phyloP scores from a whole-genome alignment of 495 filamentous ascomycete genomes.

The Xylaria intraflava region DNA sequence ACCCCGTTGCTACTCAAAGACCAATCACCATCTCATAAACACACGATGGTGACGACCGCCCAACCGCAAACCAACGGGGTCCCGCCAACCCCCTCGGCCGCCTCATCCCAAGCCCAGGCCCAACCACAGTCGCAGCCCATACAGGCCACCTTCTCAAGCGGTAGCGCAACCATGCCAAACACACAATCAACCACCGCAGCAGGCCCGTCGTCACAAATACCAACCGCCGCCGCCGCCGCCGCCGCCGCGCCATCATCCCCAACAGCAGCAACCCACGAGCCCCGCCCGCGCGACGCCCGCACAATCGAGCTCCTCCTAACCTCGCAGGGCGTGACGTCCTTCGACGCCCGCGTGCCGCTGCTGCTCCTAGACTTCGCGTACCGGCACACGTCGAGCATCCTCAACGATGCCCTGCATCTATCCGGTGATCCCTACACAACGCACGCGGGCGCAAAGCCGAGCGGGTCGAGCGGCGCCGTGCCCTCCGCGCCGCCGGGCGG shows the following conservation, averaged over 20 bases:
- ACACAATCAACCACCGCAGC: constrained; percentile 34
- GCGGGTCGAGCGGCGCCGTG: constrained; percentile 36
- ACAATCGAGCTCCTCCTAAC: constrained; percentile 87
- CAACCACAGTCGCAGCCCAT: constrained; percentile 21
- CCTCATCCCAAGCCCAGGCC: constrained; percentile 22
- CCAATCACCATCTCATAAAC: constrained; percentile 4
- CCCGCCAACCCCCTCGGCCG: constrained; percentile 21
- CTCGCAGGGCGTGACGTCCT: constrained; percentile 77
- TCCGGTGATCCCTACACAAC: constrained; percentile 55
- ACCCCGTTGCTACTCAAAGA: neutral
- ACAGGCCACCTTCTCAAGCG: constrained; percentile 26
- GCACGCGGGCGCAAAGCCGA: constrained; percentile 44
- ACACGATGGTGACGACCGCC: constrained; percentile 22
- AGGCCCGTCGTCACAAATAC: constrained; percentile 7
- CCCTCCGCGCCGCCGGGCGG: constrained; percentile 36
- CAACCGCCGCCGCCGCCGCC: constrained; percentile 9
- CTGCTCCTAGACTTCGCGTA: constrained; percentile 97
- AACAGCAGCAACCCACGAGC: constrained; percentile 34
- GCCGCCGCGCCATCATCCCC: constrained; percentile 21
- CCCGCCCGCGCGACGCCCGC: constrained; percentile 83
- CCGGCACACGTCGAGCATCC: constrained; percentile 61
- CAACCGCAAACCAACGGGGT: constrained; percentile 39
- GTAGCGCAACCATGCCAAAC: constrained; percentile 21
- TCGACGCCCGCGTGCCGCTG: constrained; percentile 89
- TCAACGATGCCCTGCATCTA: constrained; percentile 60